These are phyloP conservation scores for Mrakia frigida DNA, from an alignment of 768 basidiomycete genomes.

Conservation along the genomic window DNA sequence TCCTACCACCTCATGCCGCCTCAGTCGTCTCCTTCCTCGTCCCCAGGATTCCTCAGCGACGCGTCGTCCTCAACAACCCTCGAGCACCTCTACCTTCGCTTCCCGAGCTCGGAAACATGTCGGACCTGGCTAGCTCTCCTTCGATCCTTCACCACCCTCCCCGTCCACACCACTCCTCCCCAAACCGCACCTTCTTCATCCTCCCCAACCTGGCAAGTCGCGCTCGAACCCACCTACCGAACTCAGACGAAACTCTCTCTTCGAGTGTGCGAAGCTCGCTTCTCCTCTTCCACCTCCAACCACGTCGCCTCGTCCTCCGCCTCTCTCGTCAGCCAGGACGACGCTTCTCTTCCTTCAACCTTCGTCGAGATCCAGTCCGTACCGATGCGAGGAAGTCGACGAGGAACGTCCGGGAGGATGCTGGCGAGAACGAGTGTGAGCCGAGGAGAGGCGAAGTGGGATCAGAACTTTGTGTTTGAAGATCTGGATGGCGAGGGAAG, in stretches of 20 bases:
- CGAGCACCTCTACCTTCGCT: constrained; percentile 71
- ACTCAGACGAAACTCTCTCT: background rate
- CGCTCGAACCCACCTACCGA: constrained; percentile 12
- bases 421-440: constrained; percentile 1
- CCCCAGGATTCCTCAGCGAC: background rate
- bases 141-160: constrained; percentile 72
- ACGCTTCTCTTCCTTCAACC: background rate
- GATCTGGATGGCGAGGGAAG: background rate
- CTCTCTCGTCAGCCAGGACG: background rate
- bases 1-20: background rate
- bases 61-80: constrained; percentile 43
- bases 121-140: constrained; percentile 74
- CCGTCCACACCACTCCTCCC: constrained; percentile 52
- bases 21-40: constrained; percentile 47
- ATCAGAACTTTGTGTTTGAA: constrained; percentile 12
- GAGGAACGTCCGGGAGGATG: background rate
- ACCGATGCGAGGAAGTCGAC: background rate
- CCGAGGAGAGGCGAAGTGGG: background rate
- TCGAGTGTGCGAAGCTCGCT: constrained; percentile 43
- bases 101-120: constrained; percentile 58
- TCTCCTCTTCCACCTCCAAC: constrained; percentile 46
- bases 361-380: constrained; percentile 18
- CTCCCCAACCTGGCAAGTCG: background rate
- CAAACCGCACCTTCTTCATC: background rate
- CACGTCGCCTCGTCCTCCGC: constrained; percentile 45